Percentiles rank a stretch among this genome's conserved stretches.
Evolutionary conservation across 108 stramenopile genomes (phyloP).

Genomic region (Pseudonitzschia pungens): DNA sequence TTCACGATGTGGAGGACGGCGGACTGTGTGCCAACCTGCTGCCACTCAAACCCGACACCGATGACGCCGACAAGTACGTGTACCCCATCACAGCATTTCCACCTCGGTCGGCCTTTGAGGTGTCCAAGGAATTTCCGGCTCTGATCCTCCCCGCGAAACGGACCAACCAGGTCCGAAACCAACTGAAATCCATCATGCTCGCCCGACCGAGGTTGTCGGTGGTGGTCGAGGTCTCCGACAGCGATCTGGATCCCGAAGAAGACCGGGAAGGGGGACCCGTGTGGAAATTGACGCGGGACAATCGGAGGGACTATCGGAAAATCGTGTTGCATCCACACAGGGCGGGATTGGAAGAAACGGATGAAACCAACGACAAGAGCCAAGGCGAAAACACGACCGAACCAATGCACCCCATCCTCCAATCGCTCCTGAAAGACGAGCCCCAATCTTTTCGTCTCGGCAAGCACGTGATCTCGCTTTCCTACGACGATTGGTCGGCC

Average conservation of each 20-base stretch:
- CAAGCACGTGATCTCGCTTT: slow-evolving; percentile 18
- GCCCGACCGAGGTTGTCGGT: slow-evolving; percentile 59
- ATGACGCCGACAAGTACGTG: slow-evolving; percentile 5
- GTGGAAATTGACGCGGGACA: slow-evolving; percentile 18
- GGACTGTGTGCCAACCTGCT: neutral
- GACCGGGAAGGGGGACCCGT: neutral
- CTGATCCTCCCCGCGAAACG: slow-evolving; percentile 62
- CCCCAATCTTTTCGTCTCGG: neutral
- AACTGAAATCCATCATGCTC: slow-evolving; percentile 50
- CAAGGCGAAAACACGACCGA: neutral
- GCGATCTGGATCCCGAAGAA: slow-evolving; percentile 10
- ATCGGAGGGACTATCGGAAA: slow-evolving; percentile 44
- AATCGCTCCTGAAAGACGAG: slow-evolving; percentile 22
- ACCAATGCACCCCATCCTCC: slow-evolving; percentile 21
- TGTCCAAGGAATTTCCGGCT: slow-evolving; percentile 47
- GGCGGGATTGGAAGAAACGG: slow-evolving; percentile 15
- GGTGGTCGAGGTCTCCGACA: slow-evolving; percentile 33
- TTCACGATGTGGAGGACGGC: neutral
- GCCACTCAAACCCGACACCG: neutral
- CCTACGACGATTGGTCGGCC: slow-evolving; percentile 66
- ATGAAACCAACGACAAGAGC: neutral
- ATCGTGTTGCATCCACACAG: slow-evolving; percentile 38
- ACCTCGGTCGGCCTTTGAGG: slow-evolving; percentile 28
- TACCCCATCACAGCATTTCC: slow-evolving; percentile 43
- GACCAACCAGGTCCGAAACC: slow-evolving; percentile 55